A percentile compares a stretch with the other conserved stretches of the same genome.
Conservation (phyloP, 768 basidiomycete genomes). For the Panellus pusillus region DNA sequence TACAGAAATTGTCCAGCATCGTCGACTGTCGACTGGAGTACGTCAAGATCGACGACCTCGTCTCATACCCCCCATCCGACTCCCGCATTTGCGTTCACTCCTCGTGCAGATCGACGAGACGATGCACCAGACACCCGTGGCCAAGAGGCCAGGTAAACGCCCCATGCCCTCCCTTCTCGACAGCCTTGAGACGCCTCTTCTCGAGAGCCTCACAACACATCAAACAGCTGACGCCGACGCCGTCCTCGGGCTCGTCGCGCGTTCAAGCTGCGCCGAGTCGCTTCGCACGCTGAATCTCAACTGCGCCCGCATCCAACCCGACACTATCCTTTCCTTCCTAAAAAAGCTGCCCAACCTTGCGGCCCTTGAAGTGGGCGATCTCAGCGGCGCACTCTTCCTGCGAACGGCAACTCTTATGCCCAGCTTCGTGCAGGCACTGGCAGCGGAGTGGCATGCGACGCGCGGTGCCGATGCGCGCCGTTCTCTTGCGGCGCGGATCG, state of each 20-base stretch:
- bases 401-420: background rate
- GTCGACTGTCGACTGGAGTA: conserved; percentile 1
- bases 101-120: background rate
- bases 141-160: too few species aligned
- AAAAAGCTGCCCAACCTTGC: background rate
- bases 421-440: background rate
- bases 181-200: background rate
- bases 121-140: too few species aligned
- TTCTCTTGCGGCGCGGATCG: background rate
- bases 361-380: background rate
- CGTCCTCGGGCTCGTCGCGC: conserved; percentile 1
- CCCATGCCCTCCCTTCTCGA: background rate
- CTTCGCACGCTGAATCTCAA: background rate
- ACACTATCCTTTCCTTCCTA: background rate
- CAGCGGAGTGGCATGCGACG: background rate
- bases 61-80: background rate
- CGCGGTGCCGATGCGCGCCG: background rate
- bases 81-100: background rate
- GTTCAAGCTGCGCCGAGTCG: conserved; percentile 1
- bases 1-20: background rate
- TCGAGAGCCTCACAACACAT: background rate
- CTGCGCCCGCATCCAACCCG: background rate
- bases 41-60: background rate
- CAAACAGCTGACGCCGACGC: background rate
- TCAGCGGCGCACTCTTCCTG: background rate